Conservation (phyloP, 257 asterid genomes). For the Thymus mandschuricus region DNA sequence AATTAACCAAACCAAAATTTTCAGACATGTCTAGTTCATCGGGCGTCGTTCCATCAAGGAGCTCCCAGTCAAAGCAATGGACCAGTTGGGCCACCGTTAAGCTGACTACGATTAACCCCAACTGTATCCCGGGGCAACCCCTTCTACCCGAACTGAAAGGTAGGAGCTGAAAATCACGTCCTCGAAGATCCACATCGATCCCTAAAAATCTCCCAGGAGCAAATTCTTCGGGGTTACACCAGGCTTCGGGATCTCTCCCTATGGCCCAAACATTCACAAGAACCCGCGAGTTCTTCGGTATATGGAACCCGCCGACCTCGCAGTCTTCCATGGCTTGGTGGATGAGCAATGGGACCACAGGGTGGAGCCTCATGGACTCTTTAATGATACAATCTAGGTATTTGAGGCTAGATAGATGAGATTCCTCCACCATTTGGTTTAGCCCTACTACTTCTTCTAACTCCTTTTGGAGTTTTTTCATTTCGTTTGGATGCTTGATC, state of each 20-base stretch:
- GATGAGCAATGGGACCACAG: conserved; percentile 17
- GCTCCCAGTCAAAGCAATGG: conserved; percentile 41
- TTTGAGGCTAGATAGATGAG: conserved; percentile 15
- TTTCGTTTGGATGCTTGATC: conserved; percentile 29
- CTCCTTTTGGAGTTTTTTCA: not conserved
- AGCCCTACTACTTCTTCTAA: conserved; percentile 22
- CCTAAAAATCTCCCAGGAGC: conserved; percentile 28
- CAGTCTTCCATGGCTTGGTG: conserved; percentile 36
- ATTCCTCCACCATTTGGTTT: conserved; percentile 33
- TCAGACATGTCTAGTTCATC: conserved; percentile 20
- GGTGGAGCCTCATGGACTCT: conserved; percentile 26
- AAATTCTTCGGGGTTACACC: conserved; percentile 30
- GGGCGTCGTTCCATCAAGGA: conserved; percentile 22
- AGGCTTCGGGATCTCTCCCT: not conserved
- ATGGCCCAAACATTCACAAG: conserved; percentile 35
- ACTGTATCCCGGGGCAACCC: conserved; percentile 36
- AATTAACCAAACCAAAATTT: no score
- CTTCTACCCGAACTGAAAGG: conserved; percentile 38
- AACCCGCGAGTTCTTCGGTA: conserved; percentile 18
- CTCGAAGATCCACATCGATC: conserved; percentile 31
- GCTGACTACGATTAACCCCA: conserved; percentile 27
- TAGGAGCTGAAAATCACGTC: conserved; percentile 30
- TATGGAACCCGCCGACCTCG: conserved; percentile 23
- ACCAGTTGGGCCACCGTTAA: conserved; percentile 34
- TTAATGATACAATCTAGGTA: conserved; percentile 29